Percentiles rank a stretch among this genome's conserved stretches.
These are phyloP conservation scores for Citrus reticulata DNA, from an alignment of 345 rosid genomes.

Conservation along the genomic window DNA sequence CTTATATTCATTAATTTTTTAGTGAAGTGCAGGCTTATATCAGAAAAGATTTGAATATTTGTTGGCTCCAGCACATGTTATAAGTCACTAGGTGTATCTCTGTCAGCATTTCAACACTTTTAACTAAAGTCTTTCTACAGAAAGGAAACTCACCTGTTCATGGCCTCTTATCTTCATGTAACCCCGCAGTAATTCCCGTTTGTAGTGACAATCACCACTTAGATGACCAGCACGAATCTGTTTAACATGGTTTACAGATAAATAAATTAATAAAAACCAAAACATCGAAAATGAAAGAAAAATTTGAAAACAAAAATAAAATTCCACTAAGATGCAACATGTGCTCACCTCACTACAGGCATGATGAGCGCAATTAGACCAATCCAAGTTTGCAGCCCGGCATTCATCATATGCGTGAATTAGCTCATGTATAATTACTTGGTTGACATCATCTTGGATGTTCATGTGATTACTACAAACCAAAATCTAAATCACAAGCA, in stretches of 20 bases:
- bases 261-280: neutral
- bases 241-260: neutral
- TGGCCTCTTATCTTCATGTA: conserved; percentile 75
- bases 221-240: conserved; percentile 93
- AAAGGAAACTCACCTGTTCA: conserved; percentile 61
- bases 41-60: neutral
- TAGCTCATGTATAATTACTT: conserved; percentile 79
- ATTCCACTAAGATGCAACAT: neutral
- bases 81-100: neutral
- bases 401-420: conserved; percentile 94
- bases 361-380: conserved; percentile 92
- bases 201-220: conserved; percentile 93
- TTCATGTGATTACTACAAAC: conserved; percentile 78
- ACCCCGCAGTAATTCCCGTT: conserved; percentile 79
- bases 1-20: neutral
- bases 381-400: conserved; percentile 78
- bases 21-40: neutral
- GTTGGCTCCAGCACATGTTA: neutral
- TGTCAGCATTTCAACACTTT: neutral
- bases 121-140: neutral
- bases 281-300: neutral
- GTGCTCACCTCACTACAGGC: conserved; percentile 85
- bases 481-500: conserved; percentile 44
- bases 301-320: neutral
- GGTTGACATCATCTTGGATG: conserved; percentile 80